These are phyloP conservation scores for Stephanodiscus triporus DNA, from an alignment of 108 stramenopile genomes.

Conservation along the genomic window DNA sequence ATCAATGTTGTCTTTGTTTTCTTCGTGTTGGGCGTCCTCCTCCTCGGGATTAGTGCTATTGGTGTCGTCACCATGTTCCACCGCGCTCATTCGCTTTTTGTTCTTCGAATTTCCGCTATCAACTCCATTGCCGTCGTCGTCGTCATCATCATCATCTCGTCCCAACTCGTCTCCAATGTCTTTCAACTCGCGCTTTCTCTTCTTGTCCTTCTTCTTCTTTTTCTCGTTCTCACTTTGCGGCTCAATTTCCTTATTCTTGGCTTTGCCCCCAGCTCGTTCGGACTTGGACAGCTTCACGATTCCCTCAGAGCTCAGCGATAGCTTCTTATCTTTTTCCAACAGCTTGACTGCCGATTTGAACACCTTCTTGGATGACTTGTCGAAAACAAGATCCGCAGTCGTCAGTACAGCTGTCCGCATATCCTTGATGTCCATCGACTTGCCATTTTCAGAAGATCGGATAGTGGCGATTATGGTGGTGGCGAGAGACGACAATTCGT, in stretches of 20 bases:
- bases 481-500: constrained; percentile 19
- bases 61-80: constrained; percentile 27
- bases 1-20: constrained; percentile 26
- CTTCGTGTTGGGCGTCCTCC: constrained; percentile 22
- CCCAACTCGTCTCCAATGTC: constrained; percentile 13
- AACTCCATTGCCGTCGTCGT: constrained; percentile 6
- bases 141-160: constrained; percentile 20
- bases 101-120: background rate
- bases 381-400: constrained; percentile 39
- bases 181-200: constrained; percentile 26
- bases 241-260: constrained; percentile 1
- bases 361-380: constrained; percentile 80
- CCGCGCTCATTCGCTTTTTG: constrained; percentile 7
- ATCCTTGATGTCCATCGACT: constrained; percentile 49
- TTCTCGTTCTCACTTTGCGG: constrained; percentile 47
- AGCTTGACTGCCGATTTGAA: constrained; percentile 78
- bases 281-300: constrained; percentile 55
- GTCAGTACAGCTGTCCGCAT: constrained; percentile 41
- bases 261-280: constrained; percentile 28
- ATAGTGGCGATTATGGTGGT: constrained; percentile 32
- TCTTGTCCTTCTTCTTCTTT: constrained; percentile 47
- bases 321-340: constrained; percentile 55
- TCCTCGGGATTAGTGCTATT: constrained; percentile 14
- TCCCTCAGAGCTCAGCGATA: constrained; percentile 72
- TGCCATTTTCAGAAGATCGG: constrained; percentile 42